A percentile compares a stretch with the other conserved stretches of the same genome.
Conservation (phyloP, 129 eudicot genomes). For the Chrysanthemum seticuspe region DNA sequence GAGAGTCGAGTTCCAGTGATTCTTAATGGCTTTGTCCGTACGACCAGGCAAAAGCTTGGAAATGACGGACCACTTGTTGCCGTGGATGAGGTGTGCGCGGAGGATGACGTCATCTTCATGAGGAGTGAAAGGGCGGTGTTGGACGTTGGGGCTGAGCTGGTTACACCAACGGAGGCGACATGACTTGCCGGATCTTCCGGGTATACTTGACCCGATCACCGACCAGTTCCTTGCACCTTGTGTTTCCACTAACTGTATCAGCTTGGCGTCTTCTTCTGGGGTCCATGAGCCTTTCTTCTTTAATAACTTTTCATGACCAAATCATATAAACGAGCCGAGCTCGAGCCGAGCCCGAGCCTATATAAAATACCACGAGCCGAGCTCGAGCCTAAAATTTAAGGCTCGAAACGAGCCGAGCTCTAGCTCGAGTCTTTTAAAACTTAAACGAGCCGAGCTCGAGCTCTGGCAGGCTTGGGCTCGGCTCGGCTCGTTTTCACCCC, state of each 20-base stretch:
- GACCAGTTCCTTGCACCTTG: conserved; percentile 78
- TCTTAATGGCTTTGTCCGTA: conserved; percentile 71
- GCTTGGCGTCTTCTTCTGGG: conserved; percentile 56
- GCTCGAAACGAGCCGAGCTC: too few relatives aligned
- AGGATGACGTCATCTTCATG: conserved; percentile 59
- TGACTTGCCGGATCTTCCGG: conserved; percentile 78
- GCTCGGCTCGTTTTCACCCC: too few relatives aligned
- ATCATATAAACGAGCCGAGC: too few relatives aligned
- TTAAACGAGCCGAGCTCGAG: too few relatives aligned
- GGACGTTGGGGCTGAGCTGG: conserved; percentile 72
- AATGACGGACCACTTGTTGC: conserved; percentile 70
- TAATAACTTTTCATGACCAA: too few relatives aligned
- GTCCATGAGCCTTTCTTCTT: conserved; percentile 67
- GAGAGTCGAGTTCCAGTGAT: conserved; percentile 75
- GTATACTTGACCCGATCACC: conserved; percentile 45
- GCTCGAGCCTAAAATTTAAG: too few relatives aligned
- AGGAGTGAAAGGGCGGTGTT: conserved; percentile 63
- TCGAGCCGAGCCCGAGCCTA: too few relatives aligned
- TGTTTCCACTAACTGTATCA: conserved; percentile 55
- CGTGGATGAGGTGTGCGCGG: conserved; percentile 52
- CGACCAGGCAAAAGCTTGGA: conserved; percentile 63
- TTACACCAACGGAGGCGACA: conserved; percentile 79
- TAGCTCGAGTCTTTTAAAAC: too few relatives aligned
- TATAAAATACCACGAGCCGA: too few relatives aligned
- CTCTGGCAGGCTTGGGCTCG: too few relatives aligned